phyloP scores from a whole-genome alignment of 2,329 filamentous ascomycete species.

The Aspergillus japonicus region DNA sequence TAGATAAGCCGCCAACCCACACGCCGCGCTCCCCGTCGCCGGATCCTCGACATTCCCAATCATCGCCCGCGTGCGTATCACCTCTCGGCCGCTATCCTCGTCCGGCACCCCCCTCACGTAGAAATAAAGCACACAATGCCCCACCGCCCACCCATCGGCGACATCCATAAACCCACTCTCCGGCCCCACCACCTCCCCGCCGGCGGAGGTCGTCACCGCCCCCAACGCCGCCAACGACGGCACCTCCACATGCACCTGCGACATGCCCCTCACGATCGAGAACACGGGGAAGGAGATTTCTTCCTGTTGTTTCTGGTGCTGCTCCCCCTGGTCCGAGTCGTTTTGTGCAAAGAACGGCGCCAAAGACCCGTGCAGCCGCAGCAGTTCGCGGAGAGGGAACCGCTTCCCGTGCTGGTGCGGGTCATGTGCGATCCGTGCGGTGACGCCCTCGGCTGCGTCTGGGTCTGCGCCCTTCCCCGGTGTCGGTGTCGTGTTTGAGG shows the following conservation, averaged over 20 bases:
- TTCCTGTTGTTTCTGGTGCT: background rate
- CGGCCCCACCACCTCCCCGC: conserved; percentile 20
- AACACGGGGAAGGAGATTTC: conserved; percentile 30
- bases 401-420: conserved; percentile 34
- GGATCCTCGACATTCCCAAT: conserved; percentile 32
- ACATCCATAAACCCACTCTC: conserved; percentile 28
- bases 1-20: conserved; percentile 57
- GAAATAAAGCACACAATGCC: conserved; percentile 34
- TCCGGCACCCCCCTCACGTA: conserved; percentile 52
- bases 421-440: conserved; percentile 38
- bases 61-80: conserved; percentile 35
- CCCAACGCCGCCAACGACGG: conserved; percentile 59
- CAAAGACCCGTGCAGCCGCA: conserved; percentile 29
- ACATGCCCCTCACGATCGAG: conserved; percentile 44
- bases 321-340: too few species aligned
- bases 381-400: conserved; percentile 25
- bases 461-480: too few species aligned
- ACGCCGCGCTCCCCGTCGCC: conserved; percentile 58
- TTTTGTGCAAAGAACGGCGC: conserved; percentile 13
- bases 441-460: conserved; percentile 10
- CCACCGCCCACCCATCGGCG: conserved; percentile 29
- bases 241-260: conserved; percentile 65
- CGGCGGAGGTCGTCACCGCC: conserved; percentile 24
- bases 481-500: background rate
- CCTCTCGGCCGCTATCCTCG: conserved; percentile 19